Conservation (phyloP, 176 grass and related monocot genomes). For the Juncus effusus region DNA sequence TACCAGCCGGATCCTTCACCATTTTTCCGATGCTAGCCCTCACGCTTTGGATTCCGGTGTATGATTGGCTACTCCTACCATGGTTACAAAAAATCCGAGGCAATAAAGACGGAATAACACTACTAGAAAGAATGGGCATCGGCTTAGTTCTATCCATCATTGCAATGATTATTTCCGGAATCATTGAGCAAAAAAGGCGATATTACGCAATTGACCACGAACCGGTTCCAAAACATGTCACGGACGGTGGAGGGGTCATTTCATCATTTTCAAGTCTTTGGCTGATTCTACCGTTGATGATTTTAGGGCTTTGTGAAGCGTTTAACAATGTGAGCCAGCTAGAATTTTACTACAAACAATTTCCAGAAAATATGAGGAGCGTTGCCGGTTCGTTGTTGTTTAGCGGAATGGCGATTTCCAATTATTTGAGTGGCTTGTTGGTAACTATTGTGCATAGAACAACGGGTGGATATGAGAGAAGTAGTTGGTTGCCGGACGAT, state of each 20-base stretch:
- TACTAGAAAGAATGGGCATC: conserved; percentile 69
- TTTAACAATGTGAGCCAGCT: conserved; percentile 64
- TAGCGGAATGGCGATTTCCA: conserved; percentile 41
- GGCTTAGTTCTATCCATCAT: conserved; percentile 44
- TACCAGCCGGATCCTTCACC: conserved; percentile 50
- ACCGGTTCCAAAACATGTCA: not conserved
- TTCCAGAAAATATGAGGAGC: conserved; percentile 82
- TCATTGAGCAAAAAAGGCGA: conserved; percentile 33
- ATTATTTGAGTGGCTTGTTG: conserved; percentile 52
- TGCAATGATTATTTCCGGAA: conserved; percentile 42
- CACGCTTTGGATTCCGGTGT: conserved; percentile 58
- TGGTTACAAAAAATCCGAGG: conserved; percentile 32
- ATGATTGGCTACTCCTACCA: conserved; percentile 48
- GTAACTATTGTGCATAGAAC: conserved; percentile 33
- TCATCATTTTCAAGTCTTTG: conserved; percentile 50
- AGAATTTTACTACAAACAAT: conserved; percentile 82
- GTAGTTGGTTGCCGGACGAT: conserved; percentile 50
- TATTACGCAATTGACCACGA: conserved; percentile 12
- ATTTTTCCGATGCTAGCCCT: conserved; percentile 64
- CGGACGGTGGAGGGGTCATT: not conserved
- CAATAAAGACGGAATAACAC: conserved; percentile 45
- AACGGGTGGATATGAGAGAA: conserved; percentile 5
- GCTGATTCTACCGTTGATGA: conserved; percentile 53
- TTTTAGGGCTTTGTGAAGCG: conserved; percentile 51
- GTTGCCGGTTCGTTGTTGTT: conserved; percentile 56